These are phyloP conservation scores for Phytophthora meadii DNA, from an alignment of 352 stramenopile species.

Conservation along the genomic window DNA sequence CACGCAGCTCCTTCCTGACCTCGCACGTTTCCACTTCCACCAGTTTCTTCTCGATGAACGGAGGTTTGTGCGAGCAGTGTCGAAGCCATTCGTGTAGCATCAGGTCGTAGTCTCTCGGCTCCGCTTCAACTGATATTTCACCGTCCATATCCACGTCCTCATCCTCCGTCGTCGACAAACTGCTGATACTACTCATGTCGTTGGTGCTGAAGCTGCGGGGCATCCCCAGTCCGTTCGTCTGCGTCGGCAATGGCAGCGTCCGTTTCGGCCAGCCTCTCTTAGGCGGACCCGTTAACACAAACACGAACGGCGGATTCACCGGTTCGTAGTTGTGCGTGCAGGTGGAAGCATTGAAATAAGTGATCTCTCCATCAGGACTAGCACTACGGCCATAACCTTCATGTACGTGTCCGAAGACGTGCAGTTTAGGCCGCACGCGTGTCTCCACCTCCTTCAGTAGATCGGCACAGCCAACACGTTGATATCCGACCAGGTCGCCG, in stretches of 20 bases:
- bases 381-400: slow-evolving; percentile 81
- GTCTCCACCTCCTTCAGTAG: slow-evolving; percentile 73
- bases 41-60: slow-evolving; percentile 46
- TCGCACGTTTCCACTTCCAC: slow-evolving; percentile 6
- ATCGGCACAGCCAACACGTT: slow-evolving; percentile 78
- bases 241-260: neutral
- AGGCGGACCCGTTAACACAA: slow-evolving; percentile 46
- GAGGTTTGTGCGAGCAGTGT: slow-evolving; percentile 64
- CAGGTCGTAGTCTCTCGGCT: slow-evolving; percentile 49
- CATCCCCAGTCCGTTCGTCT: slow-evolving; percentile 9
- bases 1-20: slow-evolving; percentile 37
- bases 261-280: slow-evolving; percentile 35
- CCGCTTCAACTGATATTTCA: slow-evolving; percentile 1
- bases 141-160: slow-evolving; percentile 27
- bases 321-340: slow-evolving; percentile 84
- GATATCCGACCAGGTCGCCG: slow-evolving; percentile 63
- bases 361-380: slow-evolving; percentile 72
- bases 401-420: slow-evolving; percentile 93
- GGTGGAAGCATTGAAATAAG: slow-evolving; percentile 88
- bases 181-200: slow-evolving; percentile 37
- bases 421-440: slow-evolving; percentile 71
- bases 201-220: slow-evolving; percentile 33
- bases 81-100: slow-evolving; percentile 73
- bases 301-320: slow-evolving; percentile 69
- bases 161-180: slow-evolving; percentile 21